Evolutionary conservation across 495 filamentous ascomycete species (phyloP), one percentile per base, ranked within the genome.

Genomic region (Arthonia radiata): DNA sequence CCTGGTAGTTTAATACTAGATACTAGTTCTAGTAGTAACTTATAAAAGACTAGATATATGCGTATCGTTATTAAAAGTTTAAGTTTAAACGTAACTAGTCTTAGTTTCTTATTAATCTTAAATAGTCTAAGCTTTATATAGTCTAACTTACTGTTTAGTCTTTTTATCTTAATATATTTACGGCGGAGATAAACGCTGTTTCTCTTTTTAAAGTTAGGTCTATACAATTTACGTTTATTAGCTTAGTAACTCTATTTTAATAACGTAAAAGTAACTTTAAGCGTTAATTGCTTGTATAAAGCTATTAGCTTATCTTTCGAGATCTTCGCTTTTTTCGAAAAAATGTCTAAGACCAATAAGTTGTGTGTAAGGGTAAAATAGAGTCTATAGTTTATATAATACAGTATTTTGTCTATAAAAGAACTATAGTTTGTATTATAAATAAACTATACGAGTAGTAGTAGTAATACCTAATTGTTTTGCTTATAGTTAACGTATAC

Each of bases 161-260:
- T 17, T 30, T 44, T 44, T 3, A 29, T 46, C 35, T 41, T 44
- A 22, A 51, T 41, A 27, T 47, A 47, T 27, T 30, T 29, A 17
- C 26, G 32, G 27, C 37, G 23, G 10, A 50, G 39, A 14, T 45
- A 47, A 24, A 50, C 37, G 37, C 43, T 40, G 36, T 40, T 31
- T 34, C 34, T 31, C 30, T 29, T 34, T 41, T 41, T 19, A 42
- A 36, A 24, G 28, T 33, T 30, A 23, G 31, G 32, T 28, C 34
- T 23, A 41, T 35, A 23, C 31, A 22, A n/a, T 28, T 24, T 34
- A 26, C 19, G 9, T 32, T 36, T 30, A 23, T 40, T 25, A 30
- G 32, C 32, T 7, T 44, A 45, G 18, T 9, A 28, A 3, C 23
- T 38, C 28, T 33, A 29, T 6, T 15, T 6, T 28, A 24, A 4